Evolutionary conservation across 2,329 filamentous ascomycete species (phyloP), one percentile per base, ranked within the genome.

Genomic region (Talaromyces rugulosus): DNA sequence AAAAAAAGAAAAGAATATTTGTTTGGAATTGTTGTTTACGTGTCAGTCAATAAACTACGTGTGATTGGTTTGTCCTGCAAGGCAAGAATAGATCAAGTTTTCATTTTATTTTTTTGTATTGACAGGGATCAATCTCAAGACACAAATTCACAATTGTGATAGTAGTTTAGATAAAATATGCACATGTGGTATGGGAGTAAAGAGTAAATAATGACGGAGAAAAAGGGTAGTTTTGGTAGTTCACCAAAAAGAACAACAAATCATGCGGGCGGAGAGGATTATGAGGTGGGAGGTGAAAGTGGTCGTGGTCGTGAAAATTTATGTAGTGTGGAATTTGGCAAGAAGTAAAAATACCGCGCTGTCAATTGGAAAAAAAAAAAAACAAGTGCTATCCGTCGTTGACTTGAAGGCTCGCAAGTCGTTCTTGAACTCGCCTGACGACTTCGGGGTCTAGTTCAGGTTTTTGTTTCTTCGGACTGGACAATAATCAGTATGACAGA

Each of bases 391-490:
- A 53, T 53, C 44, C 56, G 11, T 50, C n/a, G n/a, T 36, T 36
- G 56, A 40, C 34, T 42, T 33, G 52, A 8, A 44, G 44, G 5
- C 62, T 66, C 6, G 72, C 72, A 60, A 80, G 66, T 62, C 72
- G 72, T 59, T 77, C 75, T 66, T 78, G 75, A 9, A 80, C 72
- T 12, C 72, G 73, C 56, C 64, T 68, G 3, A 78, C 61, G 12
- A 78, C 63, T 44, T 74, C 76, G 2, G 75, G 75, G 52, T 79
- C 76, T 14, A 72, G 69, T 58, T 77, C 70, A 23, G 70, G 73
- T 64, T 75, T 77, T 51, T 71, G 63, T 62, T 74, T 78, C 63
- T 78, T 78, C 1, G 77, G 76, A 52, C 77, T 79, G 63, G 18
- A 31, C 2, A 30, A 31, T n/a, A 18, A 31, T 28, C 11, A 30